Conservation (phyloP, 495 filamentous ascomycete species). For the Pyrenopolyporus hunteri region DNA sequence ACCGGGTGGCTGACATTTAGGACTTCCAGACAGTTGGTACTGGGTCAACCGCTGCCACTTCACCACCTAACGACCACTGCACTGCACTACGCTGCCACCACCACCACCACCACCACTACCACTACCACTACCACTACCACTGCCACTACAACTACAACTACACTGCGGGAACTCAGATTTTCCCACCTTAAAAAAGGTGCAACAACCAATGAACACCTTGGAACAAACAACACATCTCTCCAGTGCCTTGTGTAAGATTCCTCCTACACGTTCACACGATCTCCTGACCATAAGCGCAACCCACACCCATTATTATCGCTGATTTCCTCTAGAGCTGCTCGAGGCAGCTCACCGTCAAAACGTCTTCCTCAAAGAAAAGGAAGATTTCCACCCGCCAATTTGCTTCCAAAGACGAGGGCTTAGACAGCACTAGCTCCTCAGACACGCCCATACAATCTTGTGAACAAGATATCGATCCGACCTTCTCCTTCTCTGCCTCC, state of each 20-base stretch:
- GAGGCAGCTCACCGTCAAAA: constrained; percentile 79
- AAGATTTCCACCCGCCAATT: constrained; percentile 69
- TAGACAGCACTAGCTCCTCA: constrained; percentile 40
- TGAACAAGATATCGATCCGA: constrained; percentile 51
- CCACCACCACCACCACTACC: no score
- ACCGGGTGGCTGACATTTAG: no score
- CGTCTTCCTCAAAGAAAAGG: constrained; percentile 91
- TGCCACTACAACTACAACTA: neutral
- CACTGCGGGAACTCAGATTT: constrained; percentile 14
- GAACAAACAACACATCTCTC: constrained; percentile 6
- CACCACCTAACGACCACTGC: no score
- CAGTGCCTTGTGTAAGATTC: constrained; percentile 18
- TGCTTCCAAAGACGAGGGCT: constrained; percentile 43
- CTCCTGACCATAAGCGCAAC: constrained; percentile 15
- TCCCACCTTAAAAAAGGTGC: constrained; percentile 15
- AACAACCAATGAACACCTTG: constrained; percentile 11
- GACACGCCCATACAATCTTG: constrained; percentile 58
- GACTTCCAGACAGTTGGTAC: no score
- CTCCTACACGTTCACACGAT: constrained; percentile 12
- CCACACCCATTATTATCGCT: constrained; percentile 18
- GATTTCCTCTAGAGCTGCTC: constrained; percentile 54
- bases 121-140: no score
- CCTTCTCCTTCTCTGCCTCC: constrained; percentile 48
- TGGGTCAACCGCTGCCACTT: no score
- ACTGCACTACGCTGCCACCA: no score